phyloP scores from a whole-genome alignment of 805 yeast genomes.

The Starmerella sirachaensis region DNA sequence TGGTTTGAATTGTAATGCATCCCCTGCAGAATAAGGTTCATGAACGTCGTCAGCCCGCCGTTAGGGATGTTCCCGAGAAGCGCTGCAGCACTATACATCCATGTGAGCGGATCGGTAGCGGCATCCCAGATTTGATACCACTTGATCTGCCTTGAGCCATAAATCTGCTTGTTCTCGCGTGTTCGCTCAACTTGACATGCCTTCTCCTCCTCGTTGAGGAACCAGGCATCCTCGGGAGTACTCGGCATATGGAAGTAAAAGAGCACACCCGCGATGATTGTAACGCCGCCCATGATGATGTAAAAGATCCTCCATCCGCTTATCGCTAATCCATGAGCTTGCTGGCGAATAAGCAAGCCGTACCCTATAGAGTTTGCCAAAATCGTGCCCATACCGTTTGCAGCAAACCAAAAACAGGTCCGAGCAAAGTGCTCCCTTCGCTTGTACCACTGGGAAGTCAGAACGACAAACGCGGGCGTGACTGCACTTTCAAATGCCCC shows the following conservation, averaged over 20 bases:
- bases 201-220: conserved; percentile 35
- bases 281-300: conserved; percentile 47
- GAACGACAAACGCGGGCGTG: conserved; percentile 45
- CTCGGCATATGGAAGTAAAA: conserved; percentile 46
- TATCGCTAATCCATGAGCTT: conserved; percentile 16
- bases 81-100: conserved; percentile 36
- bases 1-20: conserved; percentile 34
- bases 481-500: conserved; percentile 43
- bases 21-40: conserved; percentile 35
- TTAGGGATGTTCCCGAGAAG: conserved; percentile 37
- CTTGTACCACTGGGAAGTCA: conserved; percentile 50
- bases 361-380: conserved; percentile 22
- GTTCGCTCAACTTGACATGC: conserved; percentile 40
- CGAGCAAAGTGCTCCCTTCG: conserved; percentile 36
- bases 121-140: conserved; percentile 44
- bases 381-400: conserved; percentile 35
- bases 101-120: conserved; percentile 38
- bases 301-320: conserved; percentile 53
- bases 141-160: conserved; percentile 45
- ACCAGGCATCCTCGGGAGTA: conserved; percentile 34
- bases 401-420: conserved; percentile 34
- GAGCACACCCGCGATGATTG: conserved; percentile 40
- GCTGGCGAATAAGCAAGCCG: conserved; percentile 15
- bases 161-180: conserved; percentile 45
- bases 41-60: conserved; percentile 44